These are phyloP conservation scores for Ophiostoma populinum DNA, from an alignment of 2,329 filamentous ascomycete species.

Conservation along the genomic window DNA sequence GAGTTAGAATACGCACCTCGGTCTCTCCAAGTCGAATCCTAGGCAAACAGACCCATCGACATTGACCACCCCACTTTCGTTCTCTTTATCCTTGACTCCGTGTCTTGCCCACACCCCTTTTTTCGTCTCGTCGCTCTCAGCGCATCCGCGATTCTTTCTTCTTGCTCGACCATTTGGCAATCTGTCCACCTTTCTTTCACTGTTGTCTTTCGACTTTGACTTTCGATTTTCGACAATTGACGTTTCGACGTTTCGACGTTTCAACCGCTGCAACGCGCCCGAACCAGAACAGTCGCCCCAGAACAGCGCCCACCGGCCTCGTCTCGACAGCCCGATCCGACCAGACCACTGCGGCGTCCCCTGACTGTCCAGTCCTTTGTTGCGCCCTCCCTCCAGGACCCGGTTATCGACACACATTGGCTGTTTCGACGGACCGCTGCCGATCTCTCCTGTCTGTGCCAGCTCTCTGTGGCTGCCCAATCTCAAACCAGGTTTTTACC, in stretches of 20 bases:
- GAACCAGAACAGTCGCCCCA: too few relatives aligned
- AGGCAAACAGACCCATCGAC: conserved; percentile 2
- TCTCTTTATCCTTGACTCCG: background rate
- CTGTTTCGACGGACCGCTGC: conserved; percentile 4
- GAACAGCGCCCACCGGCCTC: too few relatives aligned
- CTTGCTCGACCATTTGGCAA: background rate
- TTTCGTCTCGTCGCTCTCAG: background rate
- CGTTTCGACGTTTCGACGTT: too few relatives aligned
- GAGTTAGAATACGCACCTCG: too few relatives aligned
- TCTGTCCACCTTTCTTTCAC: background rate
- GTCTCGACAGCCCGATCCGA: background rate
- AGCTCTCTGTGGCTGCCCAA: conserved; percentile 2
- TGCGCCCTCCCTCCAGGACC: conserved; percentile 2
- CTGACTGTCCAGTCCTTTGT: background rate
- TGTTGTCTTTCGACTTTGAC: too few relatives aligned
- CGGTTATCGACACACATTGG: conserved; percentile 5
- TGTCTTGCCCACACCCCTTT: conserved; percentile 4
- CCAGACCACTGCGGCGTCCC: background rate
- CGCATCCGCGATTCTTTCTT: background rate
- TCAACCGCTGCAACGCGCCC: too few relatives aligned
- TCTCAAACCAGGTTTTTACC: conserved; percentile 5
- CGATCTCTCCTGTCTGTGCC: conserved; percentile 5
- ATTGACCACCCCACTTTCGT: conserved; percentile 5
- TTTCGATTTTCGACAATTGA: too few relatives aligned
- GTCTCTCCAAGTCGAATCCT: too few relatives aligned